Conservation (phyloP, 2,329 filamentous ascomycete genomes). For the Ophiostoma populinum region DNA sequence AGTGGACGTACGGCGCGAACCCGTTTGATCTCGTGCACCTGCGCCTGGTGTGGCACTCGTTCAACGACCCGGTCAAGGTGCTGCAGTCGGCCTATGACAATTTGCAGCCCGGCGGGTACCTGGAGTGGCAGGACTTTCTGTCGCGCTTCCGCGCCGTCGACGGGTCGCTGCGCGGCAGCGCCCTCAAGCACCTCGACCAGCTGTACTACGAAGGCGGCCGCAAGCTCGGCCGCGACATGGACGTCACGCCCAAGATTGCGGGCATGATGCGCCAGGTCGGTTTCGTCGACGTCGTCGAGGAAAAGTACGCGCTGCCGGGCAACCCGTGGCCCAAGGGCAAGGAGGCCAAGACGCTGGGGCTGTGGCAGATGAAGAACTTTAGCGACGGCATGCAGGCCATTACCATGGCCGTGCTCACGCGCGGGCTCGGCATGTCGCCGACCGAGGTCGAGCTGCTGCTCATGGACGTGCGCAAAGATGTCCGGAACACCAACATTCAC, state of each 20-base stretch:
- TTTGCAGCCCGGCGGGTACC: conserved; percentile 18
- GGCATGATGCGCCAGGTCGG: conserved; percentile 15
- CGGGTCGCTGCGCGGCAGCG: conserved; percentile 17
- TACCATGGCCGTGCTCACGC: conserved; percentile 14
- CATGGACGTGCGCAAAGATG: conserved; percentile 12
- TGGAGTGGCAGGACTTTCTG: conserved; percentile 21
- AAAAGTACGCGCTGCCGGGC: conserved; percentile 14
- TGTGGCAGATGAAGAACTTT: conserved; percentile 17
- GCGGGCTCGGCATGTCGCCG: conserved; percentile 14
- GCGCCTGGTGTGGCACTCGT: conserved; percentile 17
- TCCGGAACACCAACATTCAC: conserved; percentile 12
- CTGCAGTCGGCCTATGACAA: conserved; percentile 17
- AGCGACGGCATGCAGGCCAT: conserved; percentile 15
- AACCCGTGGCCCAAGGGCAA: conserved; percentile 17
- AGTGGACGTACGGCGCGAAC: conserved; percentile 26
- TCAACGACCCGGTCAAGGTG: conserved; percentile 7
- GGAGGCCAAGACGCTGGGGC: conserved; percentile 14
- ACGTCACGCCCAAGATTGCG: conserved; percentile 16
- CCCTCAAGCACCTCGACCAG: conserved; percentile 16
- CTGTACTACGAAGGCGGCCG: conserved; percentile 15
- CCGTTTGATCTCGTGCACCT: conserved; percentile 43
- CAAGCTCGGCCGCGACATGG: conserved; percentile 17
- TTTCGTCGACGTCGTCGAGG: conserved; percentile 17
- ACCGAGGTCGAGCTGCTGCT: conserved; percentile 14
- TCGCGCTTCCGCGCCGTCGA: conserved; percentile 17